Evolutionary conservation across 768 basidiomycete species (phyloP).

Genomic region (Lactarius pseudohatsudake): DNA sequence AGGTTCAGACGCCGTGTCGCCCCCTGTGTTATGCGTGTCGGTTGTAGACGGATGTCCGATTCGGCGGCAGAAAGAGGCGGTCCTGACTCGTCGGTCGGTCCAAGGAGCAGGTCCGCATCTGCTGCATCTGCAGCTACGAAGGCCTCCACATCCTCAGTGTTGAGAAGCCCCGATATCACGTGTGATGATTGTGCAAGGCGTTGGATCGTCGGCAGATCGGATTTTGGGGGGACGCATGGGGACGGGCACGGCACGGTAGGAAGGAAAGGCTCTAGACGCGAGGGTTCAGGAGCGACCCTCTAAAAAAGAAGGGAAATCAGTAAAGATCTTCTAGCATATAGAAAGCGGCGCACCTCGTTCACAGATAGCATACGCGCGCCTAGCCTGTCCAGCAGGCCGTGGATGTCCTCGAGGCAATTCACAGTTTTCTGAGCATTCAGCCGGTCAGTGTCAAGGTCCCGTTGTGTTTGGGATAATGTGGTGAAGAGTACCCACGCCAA

Average conservation of each 20-base stretch:
- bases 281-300: conserved; percentile 39
- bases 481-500: conserved; percentile 15
- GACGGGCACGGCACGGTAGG: background rate
- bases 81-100: conserved; percentile 11
- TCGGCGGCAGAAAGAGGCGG: conserved; percentile 34
- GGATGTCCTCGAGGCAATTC: conserved; percentile 46
- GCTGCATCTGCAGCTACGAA: background rate
- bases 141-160: background rate
- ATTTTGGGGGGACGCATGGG: conserved; percentile 29
- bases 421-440: conserved; percentile 40
- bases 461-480: background rate
- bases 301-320: conserved; percentile 30
- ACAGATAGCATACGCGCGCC: conserved; percentile 53
- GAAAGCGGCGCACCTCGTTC: conserved; percentile 46
- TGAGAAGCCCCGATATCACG: conserved; percentile 27
- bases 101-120: conserved; percentile 13
- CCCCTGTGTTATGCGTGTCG: background rate
- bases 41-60: conserved; percentile 13
- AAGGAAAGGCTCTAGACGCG: conserved; percentile 21
- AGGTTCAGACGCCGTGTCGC: background rate
- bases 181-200: conserved; percentile 24
- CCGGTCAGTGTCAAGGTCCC: conserved; percentile 28
- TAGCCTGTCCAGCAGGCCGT: conserved; percentile 52
- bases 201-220: conserved; percentile 30
- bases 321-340: background rate